Conservation (phyloP, 2,329 filamentous ascomycete genomes). For the Fusarium pseudonygamai region DNA sequence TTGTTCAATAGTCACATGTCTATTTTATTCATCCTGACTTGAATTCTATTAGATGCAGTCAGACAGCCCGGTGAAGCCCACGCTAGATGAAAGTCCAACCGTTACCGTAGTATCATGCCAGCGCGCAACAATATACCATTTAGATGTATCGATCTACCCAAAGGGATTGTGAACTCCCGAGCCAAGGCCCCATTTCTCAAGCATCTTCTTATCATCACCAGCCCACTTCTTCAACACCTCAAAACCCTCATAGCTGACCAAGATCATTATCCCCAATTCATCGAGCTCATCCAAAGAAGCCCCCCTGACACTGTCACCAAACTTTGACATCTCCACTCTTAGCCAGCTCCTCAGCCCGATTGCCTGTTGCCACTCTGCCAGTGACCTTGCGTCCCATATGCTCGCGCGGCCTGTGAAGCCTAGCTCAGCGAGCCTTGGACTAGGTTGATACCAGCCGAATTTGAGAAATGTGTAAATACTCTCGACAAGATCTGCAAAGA, state of each 20-base stretch:
- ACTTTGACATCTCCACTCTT: accelerated
- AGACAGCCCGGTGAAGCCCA: too few relatives aligned
- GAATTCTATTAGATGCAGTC: too few relatives aligned
- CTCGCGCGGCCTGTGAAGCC: accelerated
- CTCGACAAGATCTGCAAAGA: background rate
- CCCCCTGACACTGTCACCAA: accelerated
- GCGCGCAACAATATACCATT: too few relatives aligned
- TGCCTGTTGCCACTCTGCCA: background rate
- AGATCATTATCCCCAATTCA: background rate
- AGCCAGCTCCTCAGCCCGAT: too few relatives aligned
- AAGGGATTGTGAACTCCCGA: background rate
- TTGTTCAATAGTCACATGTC: too few relatives aligned
- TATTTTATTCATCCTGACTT: too few relatives aligned
- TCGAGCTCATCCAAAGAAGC: accelerated
- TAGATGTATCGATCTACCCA: accelerated
- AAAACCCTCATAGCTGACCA: background rate
- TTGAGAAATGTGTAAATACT: background rate
- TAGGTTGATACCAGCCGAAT: background rate
- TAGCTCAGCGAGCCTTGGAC: accelerated
- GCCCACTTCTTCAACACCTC: background rate
- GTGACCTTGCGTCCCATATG: background rate
- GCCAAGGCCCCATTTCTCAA: background rate
- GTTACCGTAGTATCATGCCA: too few relatives aligned
- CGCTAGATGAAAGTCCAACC: too few relatives aligned
- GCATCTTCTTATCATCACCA: accelerated